Base-by-base conservation (phyloP, 2,329 filamentous ascomycete genomes). In the Penicillium sp. region DNA sequence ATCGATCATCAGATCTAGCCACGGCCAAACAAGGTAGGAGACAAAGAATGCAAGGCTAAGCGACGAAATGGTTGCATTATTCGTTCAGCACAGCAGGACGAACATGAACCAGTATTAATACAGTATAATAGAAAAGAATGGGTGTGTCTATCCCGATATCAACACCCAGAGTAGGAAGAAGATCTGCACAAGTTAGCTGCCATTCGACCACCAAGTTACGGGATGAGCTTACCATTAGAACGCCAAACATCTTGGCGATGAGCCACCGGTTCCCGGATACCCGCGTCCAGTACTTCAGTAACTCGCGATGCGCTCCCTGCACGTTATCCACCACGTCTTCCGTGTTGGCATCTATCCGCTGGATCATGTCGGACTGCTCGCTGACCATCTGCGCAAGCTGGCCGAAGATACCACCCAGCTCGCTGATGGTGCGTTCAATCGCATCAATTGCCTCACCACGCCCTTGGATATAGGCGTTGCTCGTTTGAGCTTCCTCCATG, bases 321-420 rank as follows among this genome's bases (percentile, higher is more conserved):
- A 98, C 91, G 61, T 98, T 98, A 64, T 97, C 91, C 48, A 98
- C 91, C 6, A 98, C 88, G 61, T 96, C 90, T 64, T 98, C 93
- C 1, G 91, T 96, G 69, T 97, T 96, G 57, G 91, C 91, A 63
- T 97, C 91, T 64, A 96, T 96, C 43, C 91, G 79, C 71, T 97
- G 88, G 57, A 98, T 95, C 85, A 95, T 95, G 71, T 96, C 93
- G 53, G 87, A 88, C 72, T 98, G 93, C 69, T 98, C 91, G 48
- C 86, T 88, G 28, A 98, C 93, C 93, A 98, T 97, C 58, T 88
- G 84, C 32, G 93, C 91, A 43, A 98, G 75, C 69, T 98, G 91
- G 8, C 89, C 88, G 66, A 97, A 97, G 54, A 96, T 96, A 13
- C 85, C 77, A 26, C 93, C 93, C 1, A 98, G 77, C 67, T 98